Conservation (phyloP, 352 stramenopile genomes). For the Pythium brachiatum region DNA sequence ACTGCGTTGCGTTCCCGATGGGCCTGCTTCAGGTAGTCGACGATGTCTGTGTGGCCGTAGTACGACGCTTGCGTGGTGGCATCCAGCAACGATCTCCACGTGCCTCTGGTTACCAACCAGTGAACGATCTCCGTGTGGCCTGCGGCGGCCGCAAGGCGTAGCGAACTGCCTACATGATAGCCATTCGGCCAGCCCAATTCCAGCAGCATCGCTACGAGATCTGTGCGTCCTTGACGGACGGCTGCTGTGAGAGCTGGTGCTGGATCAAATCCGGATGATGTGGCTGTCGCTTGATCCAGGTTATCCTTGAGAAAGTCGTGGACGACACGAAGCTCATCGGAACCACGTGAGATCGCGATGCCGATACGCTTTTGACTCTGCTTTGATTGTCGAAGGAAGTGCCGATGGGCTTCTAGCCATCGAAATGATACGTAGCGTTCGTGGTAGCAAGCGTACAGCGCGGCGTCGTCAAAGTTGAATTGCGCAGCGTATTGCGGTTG, state of each 20-base stretch:
- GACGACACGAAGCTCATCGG: background rate
- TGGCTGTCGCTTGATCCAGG: background rate
- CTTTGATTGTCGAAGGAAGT: background rate
- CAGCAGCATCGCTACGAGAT: background rate
- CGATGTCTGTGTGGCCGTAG: slow-evolving; percentile 9
- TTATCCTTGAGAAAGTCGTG: background rate
- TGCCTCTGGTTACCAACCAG: background rate
- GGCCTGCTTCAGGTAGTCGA: slow-evolving; percentile 2
- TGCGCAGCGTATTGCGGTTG: slow-evolving; percentile 3
- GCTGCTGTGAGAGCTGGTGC: slow-evolving; percentile 1
- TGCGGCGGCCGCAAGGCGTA: background rate
- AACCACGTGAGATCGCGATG: background rate
- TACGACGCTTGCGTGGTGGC: slow-evolving; percentile 10
- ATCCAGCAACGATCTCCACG: slow-evolving; percentile 10
- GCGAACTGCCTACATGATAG: background rate
- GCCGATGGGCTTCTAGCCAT: background rate
- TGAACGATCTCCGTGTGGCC: slow-evolving; percentile 5
- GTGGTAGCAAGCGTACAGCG: background rate
- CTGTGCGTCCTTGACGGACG: background rate
- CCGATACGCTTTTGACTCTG: background rate
- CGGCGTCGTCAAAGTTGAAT: background rate
- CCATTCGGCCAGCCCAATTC: background rate
- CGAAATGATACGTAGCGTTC: background rate
- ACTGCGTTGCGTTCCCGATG: background rate
- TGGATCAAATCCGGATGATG: background rate